Percentiles rank a stretch among this genome's conserved stretches.
Evolutionary conservation across 2,329 filamentous ascomycete genomes (phyloP).

Genomic region (Kalmusia sp.): DNA sequence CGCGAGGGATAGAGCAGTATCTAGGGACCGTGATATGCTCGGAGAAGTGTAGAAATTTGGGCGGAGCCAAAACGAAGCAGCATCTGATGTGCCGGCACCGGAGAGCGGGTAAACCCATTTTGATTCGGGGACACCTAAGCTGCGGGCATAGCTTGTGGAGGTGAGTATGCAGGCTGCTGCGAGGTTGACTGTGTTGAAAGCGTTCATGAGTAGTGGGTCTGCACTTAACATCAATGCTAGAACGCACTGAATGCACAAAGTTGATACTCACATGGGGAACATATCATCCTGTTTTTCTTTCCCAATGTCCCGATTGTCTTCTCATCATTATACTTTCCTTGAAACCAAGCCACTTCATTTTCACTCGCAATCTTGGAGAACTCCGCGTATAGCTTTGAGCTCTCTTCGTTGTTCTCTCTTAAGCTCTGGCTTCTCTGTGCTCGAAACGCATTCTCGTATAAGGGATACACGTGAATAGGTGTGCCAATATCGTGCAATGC

Average conservation of each 20-base stretch:
- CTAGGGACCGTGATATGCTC: slow-evolving; percentile 64
- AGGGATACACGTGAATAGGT: slow-evolving; percentile 71
- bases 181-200: slow-evolving; percentile 73
- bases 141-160: slow-evolving; percentile 60
- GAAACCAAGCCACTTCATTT: slow-evolving; percentile 65
- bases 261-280: slow-evolving; percentile 64
- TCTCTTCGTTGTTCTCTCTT: slow-evolving; percentile 65
- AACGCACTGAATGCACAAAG: no score
- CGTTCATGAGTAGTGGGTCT: slow-evolving; percentile 75
- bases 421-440: slow-evolving; percentile 63
- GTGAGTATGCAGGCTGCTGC: slow-evolving; percentile 68
- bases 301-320: slow-evolving; percentile 62
- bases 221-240: no score
- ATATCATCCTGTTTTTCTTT: slow-evolving; percentile 71
- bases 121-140: slow-evolving; percentile 61
- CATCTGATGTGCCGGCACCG: slow-evolving; percentile 68
- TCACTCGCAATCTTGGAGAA: slow-evolving; percentile 65
- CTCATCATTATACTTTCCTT: slow-evolving; percentile 57
- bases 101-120: slow-evolving; percentile 71
- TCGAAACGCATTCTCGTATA: slow-evolving; percentile 71
- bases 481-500: slow-evolving; percentile 65
- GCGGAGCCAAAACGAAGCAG: slow-evolving; percentile 67
- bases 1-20: slow-evolving; percentile 59
- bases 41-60: slow-evolving; percentile 65
- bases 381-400: slow-evolving; percentile 64